Evolutionary conservation across 2,329 filamentous ascomycete species (phyloP).

Genomic region (Camillea tinctor): DNA sequence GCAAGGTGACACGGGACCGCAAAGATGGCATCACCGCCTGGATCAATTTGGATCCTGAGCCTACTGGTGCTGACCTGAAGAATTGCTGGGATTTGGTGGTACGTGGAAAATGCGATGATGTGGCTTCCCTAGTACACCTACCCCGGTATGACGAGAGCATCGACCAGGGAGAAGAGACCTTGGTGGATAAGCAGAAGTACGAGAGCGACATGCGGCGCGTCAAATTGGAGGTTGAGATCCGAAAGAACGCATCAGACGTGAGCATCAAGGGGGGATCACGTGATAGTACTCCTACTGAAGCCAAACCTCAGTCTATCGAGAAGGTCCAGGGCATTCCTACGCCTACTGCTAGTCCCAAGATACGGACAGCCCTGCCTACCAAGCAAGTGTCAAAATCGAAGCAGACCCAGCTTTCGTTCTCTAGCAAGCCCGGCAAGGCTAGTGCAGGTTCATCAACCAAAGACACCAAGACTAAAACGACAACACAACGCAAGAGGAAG

Average conservation of each 20-base stretch:
- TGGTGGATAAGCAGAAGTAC: conserved; percentile 44
- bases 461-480: conserved; percentile 33
- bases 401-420: conserved; percentile 52
- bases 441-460: conserved; percentile 30
- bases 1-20: conserved; percentile 77
- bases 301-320: conserved; percentile 41
- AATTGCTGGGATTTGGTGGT: conserved; percentile 93
- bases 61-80: conserved; percentile 79
- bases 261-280: conserved; percentile 24
- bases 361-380: conserved; percentile 39
- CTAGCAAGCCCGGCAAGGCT: conserved; percentile 23
- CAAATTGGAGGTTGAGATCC: conserved; percentile 44
- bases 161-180: conserved; percentile 49
- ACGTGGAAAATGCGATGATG: conserved; percentile 80
- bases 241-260: conserved; percentile 25
- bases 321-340: conserved; percentile 54
- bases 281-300: conserved; percentile 25
- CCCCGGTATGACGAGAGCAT: conserved; percentile 57
- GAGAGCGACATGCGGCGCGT: conserved; percentile 39
- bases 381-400: conserved; percentile 44
- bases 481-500: conserved; percentile 35
- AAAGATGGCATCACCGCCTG: conserved; percentile 86
- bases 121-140: conserved; percentile 70
- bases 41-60: conserved; percentile 89
- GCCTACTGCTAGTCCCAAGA: conserved; percentile 55